Conservation (phyloP, 805 yeast species). For the Metschnikowia picachoensis region DNA sequence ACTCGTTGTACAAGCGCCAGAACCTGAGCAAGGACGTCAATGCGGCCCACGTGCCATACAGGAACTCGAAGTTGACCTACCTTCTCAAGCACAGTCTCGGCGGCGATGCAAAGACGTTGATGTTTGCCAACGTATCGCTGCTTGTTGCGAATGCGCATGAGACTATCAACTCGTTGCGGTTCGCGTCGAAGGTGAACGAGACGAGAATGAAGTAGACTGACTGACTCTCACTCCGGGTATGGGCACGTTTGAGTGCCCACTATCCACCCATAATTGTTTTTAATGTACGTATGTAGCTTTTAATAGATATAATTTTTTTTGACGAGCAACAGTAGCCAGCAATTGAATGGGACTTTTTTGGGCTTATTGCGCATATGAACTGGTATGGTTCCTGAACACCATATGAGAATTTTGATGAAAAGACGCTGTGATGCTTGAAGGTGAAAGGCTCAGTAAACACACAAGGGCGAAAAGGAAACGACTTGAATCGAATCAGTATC, state of each 20-base stretch:
- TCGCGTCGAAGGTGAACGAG: constrained; percentile 78
- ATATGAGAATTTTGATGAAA: no score
- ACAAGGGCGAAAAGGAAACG: no score
- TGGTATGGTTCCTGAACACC: no score
- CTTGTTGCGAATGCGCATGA: constrained; percentile 59
- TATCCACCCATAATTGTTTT: not conserved
- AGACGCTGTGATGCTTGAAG: no score
- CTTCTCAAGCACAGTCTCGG: constrained; percentile 77
- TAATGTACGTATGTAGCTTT: not conserved
- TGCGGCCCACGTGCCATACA: constrained; percentile 54
- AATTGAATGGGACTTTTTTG: not conserved
- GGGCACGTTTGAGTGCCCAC: no score
- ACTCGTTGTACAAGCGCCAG: constrained; percentile 49
- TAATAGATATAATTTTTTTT: no score
- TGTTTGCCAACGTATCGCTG: constrained; percentile 90
- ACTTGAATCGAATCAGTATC: no score
- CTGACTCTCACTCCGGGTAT: not conserved
- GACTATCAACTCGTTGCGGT: constrained; percentile 78
- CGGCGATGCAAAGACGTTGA: constrained; percentile 83
- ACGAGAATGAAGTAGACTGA: constrained; percentile 30
- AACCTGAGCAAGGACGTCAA: constrained; percentile 20
- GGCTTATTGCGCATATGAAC: no score
- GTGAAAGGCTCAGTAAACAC: no score
- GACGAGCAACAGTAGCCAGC: no score
- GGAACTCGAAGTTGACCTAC: constrained; percentile 76